These are phyloP conservation scores for Anisodus tanguticus DNA, from an alignment of 257 asterid genomes.

Conservation along the genomic window DNA sequence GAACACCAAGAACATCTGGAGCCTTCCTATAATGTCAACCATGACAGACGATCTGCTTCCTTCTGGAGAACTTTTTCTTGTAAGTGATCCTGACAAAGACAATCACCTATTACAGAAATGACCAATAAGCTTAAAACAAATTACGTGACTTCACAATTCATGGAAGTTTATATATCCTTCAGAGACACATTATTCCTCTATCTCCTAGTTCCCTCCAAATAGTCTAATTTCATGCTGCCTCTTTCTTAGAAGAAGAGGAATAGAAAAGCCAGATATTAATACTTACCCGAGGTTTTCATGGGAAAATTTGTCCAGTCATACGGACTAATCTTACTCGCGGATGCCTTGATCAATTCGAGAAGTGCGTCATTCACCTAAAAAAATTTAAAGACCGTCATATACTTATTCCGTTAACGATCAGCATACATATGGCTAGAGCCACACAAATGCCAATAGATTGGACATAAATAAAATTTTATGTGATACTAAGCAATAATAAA, in stretches of 20 bases:
- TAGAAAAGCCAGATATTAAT: background rate
- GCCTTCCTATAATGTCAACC: constrained; percentile 53
- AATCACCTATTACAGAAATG: background rate
- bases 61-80: constrained; percentile 43
- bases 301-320: constrained; percentile 88
- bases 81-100: constrained; percentile 52
- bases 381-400: constrained; percentile 2
- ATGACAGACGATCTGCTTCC: constrained; percentile 51
- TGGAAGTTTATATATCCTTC: background rate
- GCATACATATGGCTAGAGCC: background rate
- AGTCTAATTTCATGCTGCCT: constrained; percentile 21
- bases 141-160: background rate
- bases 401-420: constrained; percentile 17
- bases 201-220: background rate
- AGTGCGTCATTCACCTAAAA: constrained; percentile 87
- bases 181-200: background rate
- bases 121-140: background rate
- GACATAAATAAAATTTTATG: background rate
- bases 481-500: background rate
- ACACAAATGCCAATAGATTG: background rate
- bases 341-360: constrained; percentile 71
- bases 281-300: constrained; percentile 68
- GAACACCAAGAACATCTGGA: constrained; percentile 52
- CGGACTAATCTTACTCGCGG: constrained; percentile 49
- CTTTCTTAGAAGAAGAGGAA: background rate